phyloP scores from a whole-genome alignment of 1,284 basidiomycete species.

The Pholiota adiposa region DNA sequence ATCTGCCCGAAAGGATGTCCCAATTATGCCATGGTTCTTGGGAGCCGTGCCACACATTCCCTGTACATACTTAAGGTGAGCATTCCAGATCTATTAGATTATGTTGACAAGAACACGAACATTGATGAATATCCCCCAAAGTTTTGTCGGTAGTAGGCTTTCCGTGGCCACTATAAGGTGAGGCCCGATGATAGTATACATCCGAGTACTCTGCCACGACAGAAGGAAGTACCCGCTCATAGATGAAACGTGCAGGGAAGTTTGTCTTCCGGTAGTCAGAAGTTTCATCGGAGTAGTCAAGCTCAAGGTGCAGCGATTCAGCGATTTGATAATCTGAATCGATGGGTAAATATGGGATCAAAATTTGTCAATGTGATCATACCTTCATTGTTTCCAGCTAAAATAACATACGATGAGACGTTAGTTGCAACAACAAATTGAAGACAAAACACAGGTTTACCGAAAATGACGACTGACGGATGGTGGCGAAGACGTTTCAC shows the following conservation, averaged over 20 bases:
- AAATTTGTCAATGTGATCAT: no score
- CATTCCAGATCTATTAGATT: background rate
- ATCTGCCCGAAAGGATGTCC: conserved; percentile 83
- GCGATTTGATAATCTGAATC: conserved; percentile 77
- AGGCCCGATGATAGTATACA: conserved; percentile 81
- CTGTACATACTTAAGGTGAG: conserved; percentile 35
- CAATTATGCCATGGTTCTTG: conserved; percentile 92
- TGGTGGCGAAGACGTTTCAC: conserved; percentile 78
- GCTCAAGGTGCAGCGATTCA: conserved; percentile 72
- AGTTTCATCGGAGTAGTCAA: conserved; percentile 82
- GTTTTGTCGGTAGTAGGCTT: conserved; percentile 75
- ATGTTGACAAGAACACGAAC: conserved; percentile 41
- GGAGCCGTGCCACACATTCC: conserved; percentile 90
- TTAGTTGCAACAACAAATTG: background rate
- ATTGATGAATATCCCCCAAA: conserved; percentile 87
- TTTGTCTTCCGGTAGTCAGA: conserved; percentile 83
- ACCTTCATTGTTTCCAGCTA: conserved; percentile 91
- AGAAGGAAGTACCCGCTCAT: conserved; percentile 80
- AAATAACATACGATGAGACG: background rate
- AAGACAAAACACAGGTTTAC: conserved; percentile 34
- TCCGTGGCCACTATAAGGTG: conserved; percentile 85
- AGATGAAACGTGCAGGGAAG: conserved; percentile 88
- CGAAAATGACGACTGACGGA: conserved; percentile 83
- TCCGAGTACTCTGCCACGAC: conserved; percentile 68
- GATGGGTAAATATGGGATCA: no score